Percentiles rank a stretch among this genome's conserved stretches.
Conservation (phyloP, 495 filamentous ascomycete genomes). For the Niebla homalea region DNA sequence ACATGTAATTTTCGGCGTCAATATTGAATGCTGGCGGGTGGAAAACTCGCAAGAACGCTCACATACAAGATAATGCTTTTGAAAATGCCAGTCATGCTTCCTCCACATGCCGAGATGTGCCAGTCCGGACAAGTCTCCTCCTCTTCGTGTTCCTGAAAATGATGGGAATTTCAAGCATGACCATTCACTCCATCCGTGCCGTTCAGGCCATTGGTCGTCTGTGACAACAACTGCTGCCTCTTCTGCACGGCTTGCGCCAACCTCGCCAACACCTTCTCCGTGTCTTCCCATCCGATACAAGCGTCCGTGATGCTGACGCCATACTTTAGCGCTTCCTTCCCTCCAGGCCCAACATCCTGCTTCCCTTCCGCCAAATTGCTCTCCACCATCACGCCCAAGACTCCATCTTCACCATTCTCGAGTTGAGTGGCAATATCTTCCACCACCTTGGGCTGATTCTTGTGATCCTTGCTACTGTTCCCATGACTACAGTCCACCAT, state of each 20-base stretch:
- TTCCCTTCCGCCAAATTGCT: conserved; percentile 92
- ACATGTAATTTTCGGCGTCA: too few species aligned
- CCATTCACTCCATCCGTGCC: conserved; percentile 20
- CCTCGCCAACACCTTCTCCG: conserved; percentile 71
- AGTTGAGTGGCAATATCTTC: conserved; percentile 72
- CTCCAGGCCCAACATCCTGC: conserved; percentile 83
- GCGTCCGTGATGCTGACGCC: conserved; percentile 97
- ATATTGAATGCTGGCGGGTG: too few species aligned
- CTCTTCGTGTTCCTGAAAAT: background rate
- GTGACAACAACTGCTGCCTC: conserved; percentile 37
- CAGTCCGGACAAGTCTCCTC: too few species aligned
- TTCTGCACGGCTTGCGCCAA: conserved; percentile 74
- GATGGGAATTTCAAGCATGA: background rate
- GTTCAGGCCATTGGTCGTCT: conserved; percentile 17
- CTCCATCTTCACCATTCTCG: conserved; percentile 71
- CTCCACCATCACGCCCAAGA: conserved; percentile 97
- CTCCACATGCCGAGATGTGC: too few species aligned
- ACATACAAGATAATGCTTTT: too few species aligned
- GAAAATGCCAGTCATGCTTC: too few species aligned
- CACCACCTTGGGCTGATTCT: conserved; percentile 88
- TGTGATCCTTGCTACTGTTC: conserved; percentile 50
- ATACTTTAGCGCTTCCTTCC: conserved; percentile 65
- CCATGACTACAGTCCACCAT: conserved; percentile 98
- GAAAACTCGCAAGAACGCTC: too few species aligned
- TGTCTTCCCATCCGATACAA: conserved; percentile 89